Percentiles rank a stretch among this genome's conserved stretches.
Evolutionary conservation across 495 filamentous ascomycete genomes (phyloP).

Genomic region (Lasiosphaeria hispida): DNA sequence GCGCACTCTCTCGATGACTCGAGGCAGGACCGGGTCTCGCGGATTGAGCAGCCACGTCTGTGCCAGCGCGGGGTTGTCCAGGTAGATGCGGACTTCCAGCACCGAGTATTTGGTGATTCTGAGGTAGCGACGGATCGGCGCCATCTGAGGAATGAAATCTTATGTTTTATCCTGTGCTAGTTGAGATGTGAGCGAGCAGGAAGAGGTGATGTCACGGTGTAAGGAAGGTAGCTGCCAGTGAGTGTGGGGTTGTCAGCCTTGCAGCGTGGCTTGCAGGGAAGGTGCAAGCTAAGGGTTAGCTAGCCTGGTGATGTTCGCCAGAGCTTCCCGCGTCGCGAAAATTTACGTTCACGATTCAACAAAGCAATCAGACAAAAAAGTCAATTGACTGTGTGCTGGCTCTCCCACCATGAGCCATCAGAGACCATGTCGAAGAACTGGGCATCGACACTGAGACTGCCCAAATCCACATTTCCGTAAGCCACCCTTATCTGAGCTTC

Average conservation of each 20-base stretch:
- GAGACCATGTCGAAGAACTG: conserved; percentile 49
- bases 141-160: conserved; percentile 50
- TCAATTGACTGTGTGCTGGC: not conserved
- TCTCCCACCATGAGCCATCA: conserved; percentile 17
- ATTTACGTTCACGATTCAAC: conserved; percentile 1
- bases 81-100: conserved; percentile 90
- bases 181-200: not conserved
- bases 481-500: conserved; percentile 12
- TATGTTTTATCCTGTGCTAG: not conserved
- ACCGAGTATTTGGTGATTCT: conserved; percentile 86
- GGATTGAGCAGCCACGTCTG: conserved; percentile 78
- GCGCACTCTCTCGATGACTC: conserved; percentile 77
- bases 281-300: not conserved
- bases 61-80: conserved; percentile 79
- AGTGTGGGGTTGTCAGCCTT: conserved; percentile 19
- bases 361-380: not conserved
- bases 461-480: conserved; percentile 49
- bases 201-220: not conserved
- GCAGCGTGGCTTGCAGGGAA: conserved; percentile 20
- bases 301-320: conserved; percentile 8
- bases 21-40: conserved; percentile 68
- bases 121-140: conserved; percentile 78
- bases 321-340: conserved; percentile 12
- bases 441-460: conserved; percentile 48
- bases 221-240: not conserved